Evolutionary conservation across 805 yeast species (phyloP), one percentile per base, ranked within the genome.

Genomic region (Clavispora carvajalis): DNA sequence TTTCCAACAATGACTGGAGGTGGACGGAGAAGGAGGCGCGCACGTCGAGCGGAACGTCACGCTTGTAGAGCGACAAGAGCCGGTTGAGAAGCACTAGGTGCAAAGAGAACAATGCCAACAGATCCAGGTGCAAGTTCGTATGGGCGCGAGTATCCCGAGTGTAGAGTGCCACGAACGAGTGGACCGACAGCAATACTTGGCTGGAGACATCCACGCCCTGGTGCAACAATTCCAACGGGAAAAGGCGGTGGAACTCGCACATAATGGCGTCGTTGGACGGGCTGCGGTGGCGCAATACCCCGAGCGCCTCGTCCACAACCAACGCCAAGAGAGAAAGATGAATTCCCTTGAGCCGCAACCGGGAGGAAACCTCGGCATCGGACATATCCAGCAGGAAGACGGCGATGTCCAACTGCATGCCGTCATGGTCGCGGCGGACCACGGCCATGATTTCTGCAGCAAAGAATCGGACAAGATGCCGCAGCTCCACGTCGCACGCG

Each of bases 301-400:
- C 59, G 15, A 63, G 47, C 1, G 62, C 40, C 38, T 66, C 71
- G 33, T 63, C 65, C 3, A 65, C 50, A 1, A 66, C 51, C 13
- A 67, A 35, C 1, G 58, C 54, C 12, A 65, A 46, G 56, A 67
- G 55, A 28, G 58, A 48, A 31, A 65, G 38, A 38, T 53, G 64
- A 0, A 60, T 41, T 3, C 68, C 64, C 36, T 54, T 55, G 15
- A 53, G 26, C 13, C 48, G 46, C 23, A 60, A 47, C n/a, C 38
- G 41, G 21, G 34, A 34, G 35, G 48, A 44, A n/a, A 42, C 43
- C 16, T 49, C 50, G 4, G 43, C 45, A 15, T 57, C 63, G 11
- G 48, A 31, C 40, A 37, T 35, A 1, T 37, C 31, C 8, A 43
- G 39, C 21, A 47, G 38, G 16, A 45, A 49, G 2, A 42, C 39